Conservation (phyloP, 2,329 filamentous ascomycete species). For the Aspergillus nomiae region DNA sequence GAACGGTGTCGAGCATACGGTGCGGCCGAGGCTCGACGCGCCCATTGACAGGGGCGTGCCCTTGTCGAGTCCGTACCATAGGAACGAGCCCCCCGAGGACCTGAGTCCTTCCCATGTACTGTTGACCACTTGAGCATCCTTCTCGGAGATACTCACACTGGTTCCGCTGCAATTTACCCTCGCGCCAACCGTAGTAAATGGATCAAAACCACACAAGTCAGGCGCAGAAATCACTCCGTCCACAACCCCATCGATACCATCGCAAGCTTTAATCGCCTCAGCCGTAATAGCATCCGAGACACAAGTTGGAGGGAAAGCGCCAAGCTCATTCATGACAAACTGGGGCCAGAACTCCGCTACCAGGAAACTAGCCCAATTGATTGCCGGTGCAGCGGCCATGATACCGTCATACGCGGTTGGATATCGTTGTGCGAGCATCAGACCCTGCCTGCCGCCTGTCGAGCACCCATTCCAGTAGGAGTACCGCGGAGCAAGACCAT, state of each 20-base stretch:
- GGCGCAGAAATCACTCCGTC: conserved; percentile 30
- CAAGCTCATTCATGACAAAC: conserved; percentile 23
- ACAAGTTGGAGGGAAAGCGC: conserved; percentile 26
- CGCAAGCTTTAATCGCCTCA: conserved; percentile 39
- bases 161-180: conserved; percentile 21
- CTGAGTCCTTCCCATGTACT: conserved; percentile 34
- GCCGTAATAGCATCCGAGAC: conserved; percentile 39
- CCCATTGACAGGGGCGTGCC: conserved; percentile 27
- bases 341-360: conserved; percentile 27
- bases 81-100: conserved; percentile 19
- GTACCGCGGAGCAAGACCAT: conserved; percentile 32
- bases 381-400: conserved; percentile 44
- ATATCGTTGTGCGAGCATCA: conserved; percentile 46
- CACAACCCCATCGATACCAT: conserved; percentile 38
- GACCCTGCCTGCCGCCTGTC: conserved; percentile 48
- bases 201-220: conserved; percentile 26
- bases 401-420: conserved; percentile 51
- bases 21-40: conserved; percentile 23
- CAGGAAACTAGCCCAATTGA: conserved; percentile 11
- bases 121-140: conserved; percentile 32
- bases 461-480: conserved; percentile 52
- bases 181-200: conserved; percentile 21
- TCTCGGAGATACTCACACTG: conserved; percentile 25
- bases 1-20: conserved; percentile 24
- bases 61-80: conserved; percentile 38